These are phyloP conservation scores for Sugiyamaella sp. DNA, from an alignment of 1,139 yeast species.

Conservation along the genomic window DNA sequence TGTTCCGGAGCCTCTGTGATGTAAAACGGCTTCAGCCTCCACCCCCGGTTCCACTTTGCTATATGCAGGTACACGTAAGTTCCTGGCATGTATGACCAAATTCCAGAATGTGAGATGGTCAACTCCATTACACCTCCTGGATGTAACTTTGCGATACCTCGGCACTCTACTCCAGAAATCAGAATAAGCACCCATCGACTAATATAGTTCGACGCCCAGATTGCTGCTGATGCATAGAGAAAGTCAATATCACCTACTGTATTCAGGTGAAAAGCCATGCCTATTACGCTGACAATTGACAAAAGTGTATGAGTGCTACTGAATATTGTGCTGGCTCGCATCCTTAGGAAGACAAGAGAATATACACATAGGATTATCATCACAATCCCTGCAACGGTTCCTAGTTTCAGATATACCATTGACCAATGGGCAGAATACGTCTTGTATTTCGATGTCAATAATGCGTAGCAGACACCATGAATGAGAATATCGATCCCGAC, in stretches of 20 bases:
- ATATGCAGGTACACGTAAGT: slow-evolving; percentile 62
- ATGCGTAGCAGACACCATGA: slow-evolving; percentile 18
- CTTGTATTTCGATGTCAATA: slow-evolving; percentile 5
- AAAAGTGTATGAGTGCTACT: slow-evolving; percentile 1
- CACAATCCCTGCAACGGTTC: slow-evolving; percentile 12
- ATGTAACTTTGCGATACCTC: slow-evolving; percentile 33
- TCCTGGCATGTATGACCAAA: slow-evolving; percentile 55
- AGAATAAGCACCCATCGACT: slow-evolving; percentile 44
- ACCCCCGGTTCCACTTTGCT: slow-evolving; percentile 44
- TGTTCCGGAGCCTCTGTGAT: slow-evolving; percentile 40
- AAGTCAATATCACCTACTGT: slow-evolving; percentile 45
- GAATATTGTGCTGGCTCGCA: background rate
- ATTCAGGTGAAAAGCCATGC: slow-evolving; percentile 17
- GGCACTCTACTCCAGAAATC: slow-evolving; percentile 43
- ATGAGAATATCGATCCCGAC: slow-evolving; percentile 16
- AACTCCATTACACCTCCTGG: slow-evolving; percentile 38
- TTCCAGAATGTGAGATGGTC: slow-evolving; percentile 32
- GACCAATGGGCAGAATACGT: slow-evolving; percentile 13
- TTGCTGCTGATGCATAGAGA: slow-evolving; percentile 41
- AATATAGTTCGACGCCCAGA: slow-evolving; percentile 50
- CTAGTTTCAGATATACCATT: slow-evolving; percentile 8
- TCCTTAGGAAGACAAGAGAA: background rate
- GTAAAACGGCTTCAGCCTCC: slow-evolving; percentile 73
- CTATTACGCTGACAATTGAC: slow-evolving; percentile 6
- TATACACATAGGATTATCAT: slow-evolving; percentile 4